These are phyloP conservation scores for Blastocystis sp. DNA, from an alignment of 352 stramenopile species.

Conservation along the genomic window DNA sequence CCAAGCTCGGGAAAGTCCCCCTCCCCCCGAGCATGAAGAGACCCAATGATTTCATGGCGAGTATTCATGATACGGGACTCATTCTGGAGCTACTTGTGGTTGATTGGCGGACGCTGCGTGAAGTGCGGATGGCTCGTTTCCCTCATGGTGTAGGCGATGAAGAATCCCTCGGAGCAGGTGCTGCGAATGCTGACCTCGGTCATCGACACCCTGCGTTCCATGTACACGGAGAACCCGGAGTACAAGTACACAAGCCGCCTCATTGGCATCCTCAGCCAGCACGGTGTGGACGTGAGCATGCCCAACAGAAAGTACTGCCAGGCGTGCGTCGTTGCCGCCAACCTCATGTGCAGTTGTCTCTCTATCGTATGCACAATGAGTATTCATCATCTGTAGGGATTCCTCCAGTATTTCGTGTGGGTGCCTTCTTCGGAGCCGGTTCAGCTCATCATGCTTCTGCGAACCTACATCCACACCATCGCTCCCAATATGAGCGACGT, in stretches of 20 bases:
- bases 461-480: background rate
- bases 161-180: background rate
- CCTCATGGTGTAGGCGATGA: background rate
- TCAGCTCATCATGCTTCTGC: slow-evolving; percentile 15
- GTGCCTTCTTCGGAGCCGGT: background rate
- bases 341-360: slow-evolving; percentile 22
- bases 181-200: background rate
- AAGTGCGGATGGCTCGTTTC: background rate
- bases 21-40: background rate
- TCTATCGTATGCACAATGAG: background rate
- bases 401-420: slow-evolving; percentile 3
- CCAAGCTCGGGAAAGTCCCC: background rate
- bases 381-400: background rate
- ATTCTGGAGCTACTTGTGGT: slow-evolving; percentile 4
- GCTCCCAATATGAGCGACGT: background rate
- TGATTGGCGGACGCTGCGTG: slow-evolving; percentile 12
- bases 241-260: slow-evolving; percentile 29
- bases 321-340: slow-evolving; percentile 25
- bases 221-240: slow-evolving; percentile 39
- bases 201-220: background rate
- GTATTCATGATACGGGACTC: background rate
- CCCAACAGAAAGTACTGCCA: slow-evolving; percentile 3
- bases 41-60: background rate
- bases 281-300: background rate
- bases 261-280: background rate